Evolutionary conservation across 768 basidiomycete genomes (phyloP).

Genomic region (Hypsizygus marmoreus): DNA sequence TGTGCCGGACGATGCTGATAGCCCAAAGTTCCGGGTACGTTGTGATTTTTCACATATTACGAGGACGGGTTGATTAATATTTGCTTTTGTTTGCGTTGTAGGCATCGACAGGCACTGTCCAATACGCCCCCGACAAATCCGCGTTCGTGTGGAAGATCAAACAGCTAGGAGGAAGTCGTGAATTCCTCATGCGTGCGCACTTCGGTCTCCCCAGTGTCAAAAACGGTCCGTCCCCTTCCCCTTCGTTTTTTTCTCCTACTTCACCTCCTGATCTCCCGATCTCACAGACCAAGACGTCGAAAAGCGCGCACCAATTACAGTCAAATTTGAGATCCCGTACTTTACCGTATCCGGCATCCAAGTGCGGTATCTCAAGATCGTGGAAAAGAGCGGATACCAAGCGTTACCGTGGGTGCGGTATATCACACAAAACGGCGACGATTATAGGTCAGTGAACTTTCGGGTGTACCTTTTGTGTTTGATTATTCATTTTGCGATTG

Average conservation of each 20-base stretch:
- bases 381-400: slow-evolving; percentile 98
- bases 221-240: slow-evolving; percentile 60
- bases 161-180: slow-evolving; percentile 91
- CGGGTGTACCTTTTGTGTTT: neutral
- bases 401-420: slow-evolving; percentile 96
- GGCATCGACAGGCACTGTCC: slow-evolving; percentile 94
- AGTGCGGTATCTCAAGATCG: slow-evolving; percentile 96
- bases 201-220: slow-evolving; percentile 95
- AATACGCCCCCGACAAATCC: slow-evolving; percentile 97
- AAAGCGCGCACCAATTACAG: slow-evolving; percentile 92
- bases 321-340: slow-evolving; percentile 98
- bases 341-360: slow-evolving; percentile 98
- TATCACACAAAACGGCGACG: slow-evolving; percentile 90
- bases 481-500: neutral
- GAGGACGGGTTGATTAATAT: too few relatives aligned
- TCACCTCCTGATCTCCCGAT: neutral
- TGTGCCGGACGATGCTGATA: slow-evolving; percentile 99
- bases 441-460: slow-evolving; percentile 65
- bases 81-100: slow-evolving; percentile 34
- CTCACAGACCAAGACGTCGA: slow-evolving; percentile 71
- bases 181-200: slow-evolving; percentile 98
- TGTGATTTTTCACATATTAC: too few relatives aligned
- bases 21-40: slow-evolving; percentile 91
- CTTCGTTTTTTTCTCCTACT: neutral
- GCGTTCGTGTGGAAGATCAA: slow-evolving; percentile 99